Percentiles rank a stretch among this genome's conserved stretches.
Conservation (phyloP, 192 early-diverging fungal species). For the Linderina pennispora region DNA sequence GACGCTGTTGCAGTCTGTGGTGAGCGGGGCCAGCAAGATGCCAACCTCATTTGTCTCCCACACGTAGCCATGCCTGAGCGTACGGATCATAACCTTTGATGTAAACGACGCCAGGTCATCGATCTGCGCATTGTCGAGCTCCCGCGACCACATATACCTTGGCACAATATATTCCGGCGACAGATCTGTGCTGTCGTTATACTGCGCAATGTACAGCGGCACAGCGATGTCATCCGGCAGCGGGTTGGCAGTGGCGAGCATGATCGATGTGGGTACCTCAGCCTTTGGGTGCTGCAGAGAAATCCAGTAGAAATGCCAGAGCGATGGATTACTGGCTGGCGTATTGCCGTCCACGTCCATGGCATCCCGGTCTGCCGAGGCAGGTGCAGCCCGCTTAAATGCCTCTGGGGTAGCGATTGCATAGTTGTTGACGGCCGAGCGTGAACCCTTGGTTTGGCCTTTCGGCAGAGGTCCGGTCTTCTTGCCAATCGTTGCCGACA, state of each 20-base stretch:
- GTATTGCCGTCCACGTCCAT: conserved; percentile 6
- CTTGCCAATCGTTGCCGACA: too few species aligned
- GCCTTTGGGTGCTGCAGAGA: conserved; percentile 17
- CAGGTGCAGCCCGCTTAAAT: conserved; percentile 10
- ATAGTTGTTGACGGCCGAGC: conserved; percentile 15
- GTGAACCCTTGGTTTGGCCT: conserved; percentile 16
- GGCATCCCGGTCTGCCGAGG: conserved; percentile 4
- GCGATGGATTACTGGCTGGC: background rate
- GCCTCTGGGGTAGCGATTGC: conserved; percentile 6
- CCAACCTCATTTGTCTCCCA: conserved; percentile 50
- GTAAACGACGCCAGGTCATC: conserved; percentile 51
- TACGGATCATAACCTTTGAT: conserved; percentile 39
- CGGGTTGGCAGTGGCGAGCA: conserved; percentile 10
- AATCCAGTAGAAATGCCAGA: conserved; percentile 26
- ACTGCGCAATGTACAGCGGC: conserved; percentile 30
- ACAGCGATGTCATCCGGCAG: conserved; percentile 18
- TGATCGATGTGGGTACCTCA: background rate
- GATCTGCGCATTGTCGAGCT: conserved; percentile 28
- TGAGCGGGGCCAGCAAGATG: conserved; percentile 52
- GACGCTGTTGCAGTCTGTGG: conserved; percentile 9
- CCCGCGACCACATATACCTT: conserved; percentile 13
- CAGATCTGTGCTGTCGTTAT: background rate
- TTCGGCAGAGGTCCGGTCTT: too few species aligned
- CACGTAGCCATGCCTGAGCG: conserved; percentile 43
- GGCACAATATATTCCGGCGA: too few species aligned